Evolutionary conservation across 2,329 filamentous ascomycete genomes (phyloP).

Genomic region (Talaromyces amestolkiae): DNA sequence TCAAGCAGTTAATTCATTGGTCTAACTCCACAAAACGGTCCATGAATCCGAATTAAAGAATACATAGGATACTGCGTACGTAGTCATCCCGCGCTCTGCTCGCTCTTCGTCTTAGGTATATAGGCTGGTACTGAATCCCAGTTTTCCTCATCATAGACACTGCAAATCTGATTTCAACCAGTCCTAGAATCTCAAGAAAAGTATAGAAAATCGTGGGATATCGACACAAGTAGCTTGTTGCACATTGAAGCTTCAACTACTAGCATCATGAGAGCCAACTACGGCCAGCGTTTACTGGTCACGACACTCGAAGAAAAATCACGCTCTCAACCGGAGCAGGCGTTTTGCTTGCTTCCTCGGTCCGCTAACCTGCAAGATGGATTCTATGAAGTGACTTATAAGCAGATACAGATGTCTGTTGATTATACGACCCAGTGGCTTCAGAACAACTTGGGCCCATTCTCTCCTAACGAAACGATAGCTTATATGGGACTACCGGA

Average conservation of each 20-base stretch:
- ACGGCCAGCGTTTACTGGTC: slow-evolving; percentile 7
- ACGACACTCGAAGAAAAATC: slow-evolving; percentile 10
- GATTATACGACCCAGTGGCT: slow-evolving; percentile 9
- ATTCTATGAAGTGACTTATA: slow-evolving; percentile 3
- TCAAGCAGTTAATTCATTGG: neutral
- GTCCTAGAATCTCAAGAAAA: too few relatives aligned
- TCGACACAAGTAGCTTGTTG: neutral
- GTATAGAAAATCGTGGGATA: neutral
- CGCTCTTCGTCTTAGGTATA: neutral
- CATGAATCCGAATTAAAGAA: neutral
- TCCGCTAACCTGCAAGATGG: neutral
- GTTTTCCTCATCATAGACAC: neutral
- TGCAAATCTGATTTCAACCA: neutral
- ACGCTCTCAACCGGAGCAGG: neutral
- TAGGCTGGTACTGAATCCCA: neutral
- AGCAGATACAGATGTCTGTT: neutral
- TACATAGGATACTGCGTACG: neutral
- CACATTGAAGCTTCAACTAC: neutral
- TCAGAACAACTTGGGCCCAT: neutral
- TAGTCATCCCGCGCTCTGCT: neutral
- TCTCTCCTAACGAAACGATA: slow-evolving; percentile 3
- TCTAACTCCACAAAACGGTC: neutral
- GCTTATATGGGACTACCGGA: slow-evolving; percentile 7
- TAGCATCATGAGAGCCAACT: neutral
- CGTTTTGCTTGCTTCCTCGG: neutral